phyloP scores from a whole-genome alignment of 805 yeast genomes.

The Babjeviella inositovora region DNA sequence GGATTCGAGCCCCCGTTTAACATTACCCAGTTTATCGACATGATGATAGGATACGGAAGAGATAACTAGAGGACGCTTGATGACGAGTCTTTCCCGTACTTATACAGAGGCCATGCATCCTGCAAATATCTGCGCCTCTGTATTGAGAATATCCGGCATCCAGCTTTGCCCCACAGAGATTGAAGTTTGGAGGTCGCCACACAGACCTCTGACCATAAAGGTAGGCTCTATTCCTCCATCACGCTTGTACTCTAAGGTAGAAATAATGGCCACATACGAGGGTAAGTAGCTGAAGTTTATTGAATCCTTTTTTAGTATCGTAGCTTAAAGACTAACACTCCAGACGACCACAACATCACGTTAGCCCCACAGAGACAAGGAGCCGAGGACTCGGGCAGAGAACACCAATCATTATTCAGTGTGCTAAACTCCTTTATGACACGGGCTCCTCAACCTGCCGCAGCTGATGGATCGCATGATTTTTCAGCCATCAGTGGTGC shows the following conservation, averaged over 20 bases:
- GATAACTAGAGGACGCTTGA: too few species aligned
- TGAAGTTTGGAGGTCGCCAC: too few species aligned
- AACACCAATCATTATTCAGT: background rate
- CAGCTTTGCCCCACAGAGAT: background rate
- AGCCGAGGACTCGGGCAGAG: background rate
- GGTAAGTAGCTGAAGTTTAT: background rate
- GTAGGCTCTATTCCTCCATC: too few species aligned
- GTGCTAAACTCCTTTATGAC: background rate
- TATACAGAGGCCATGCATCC: background rate
- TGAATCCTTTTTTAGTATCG: too few species aligned
- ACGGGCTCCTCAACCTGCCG: too few species aligned
- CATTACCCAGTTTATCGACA: too few species aligned
- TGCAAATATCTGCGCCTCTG: background rate
- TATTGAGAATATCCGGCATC: background rate
- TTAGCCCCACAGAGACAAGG: too few species aligned
- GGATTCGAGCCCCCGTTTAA: too few species aligned
- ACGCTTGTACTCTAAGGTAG: background rate
- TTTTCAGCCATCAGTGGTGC: background rate
- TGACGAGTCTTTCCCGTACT: conserved; percentile 1
- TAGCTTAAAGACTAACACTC: background rate
- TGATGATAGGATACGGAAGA: too few species aligned
- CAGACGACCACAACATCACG: conserved; percentile 1
- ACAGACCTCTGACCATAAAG: too few species aligned
- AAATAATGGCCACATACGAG: background rate
- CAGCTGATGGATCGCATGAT: background rate